phyloP scores from a whole-genome alignment of 805 yeast genomes.

The Candida schatavii region DNA sequence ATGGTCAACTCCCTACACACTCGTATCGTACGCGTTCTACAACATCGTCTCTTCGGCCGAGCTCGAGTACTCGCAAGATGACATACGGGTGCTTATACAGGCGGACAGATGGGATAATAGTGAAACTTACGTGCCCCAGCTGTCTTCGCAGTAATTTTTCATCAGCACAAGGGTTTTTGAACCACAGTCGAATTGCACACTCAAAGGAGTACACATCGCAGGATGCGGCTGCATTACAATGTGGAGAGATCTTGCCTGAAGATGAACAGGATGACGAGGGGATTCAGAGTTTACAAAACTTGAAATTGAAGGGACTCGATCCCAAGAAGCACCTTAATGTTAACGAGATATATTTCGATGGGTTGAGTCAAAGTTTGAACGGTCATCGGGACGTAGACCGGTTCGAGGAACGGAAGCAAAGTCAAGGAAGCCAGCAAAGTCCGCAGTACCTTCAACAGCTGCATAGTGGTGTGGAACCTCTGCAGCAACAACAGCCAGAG shows the following conservation, averaged over 20 bases:
- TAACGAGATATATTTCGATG: slow-evolving; percentile 34
- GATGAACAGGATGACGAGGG: slow-evolving; percentile 60
- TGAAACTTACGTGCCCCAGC: slow-evolving; percentile 62
- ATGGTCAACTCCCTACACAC: slow-evolving; percentile 15
- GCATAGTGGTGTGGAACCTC: not conserved
- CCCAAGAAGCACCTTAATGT: slow-evolving; percentile 41
- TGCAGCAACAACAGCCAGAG: slow-evolving; percentile 1
- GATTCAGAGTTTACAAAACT: slow-evolving; percentile 29
- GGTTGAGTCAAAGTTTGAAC: slow-evolving; percentile 25
- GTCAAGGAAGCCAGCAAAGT: slow-evolving; percentile 7
- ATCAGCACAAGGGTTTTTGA: slow-evolving; percentile 76
- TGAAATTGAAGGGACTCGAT: slow-evolving; percentile 37
- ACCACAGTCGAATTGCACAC: slow-evolving; percentile 75
- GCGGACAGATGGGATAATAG: slow-evolving; percentile 68
- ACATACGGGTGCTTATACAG: slow-evolving; percentile 53
- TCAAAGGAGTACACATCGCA: slow-evolving; percentile 67
- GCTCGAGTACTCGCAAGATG: slow-evolving; percentile 27
- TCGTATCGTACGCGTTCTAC: slow-evolving; percentile 49
- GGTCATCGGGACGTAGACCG: slow-evolving; percentile 18
- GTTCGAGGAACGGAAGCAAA: not conserved
- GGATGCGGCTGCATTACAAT: slow-evolving; percentile 67
- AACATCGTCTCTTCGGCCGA: slow-evolving; percentile 55
- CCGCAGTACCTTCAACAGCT: not conserved
- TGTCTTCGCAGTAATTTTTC: slow-evolving; percentile 71
- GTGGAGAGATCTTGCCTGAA: slow-evolving; percentile 55